These are phyloP conservation scores for Carpinus viminea DNA, from an alignment of 306 rosid genomes.

Conservation along the genomic window DNA sequence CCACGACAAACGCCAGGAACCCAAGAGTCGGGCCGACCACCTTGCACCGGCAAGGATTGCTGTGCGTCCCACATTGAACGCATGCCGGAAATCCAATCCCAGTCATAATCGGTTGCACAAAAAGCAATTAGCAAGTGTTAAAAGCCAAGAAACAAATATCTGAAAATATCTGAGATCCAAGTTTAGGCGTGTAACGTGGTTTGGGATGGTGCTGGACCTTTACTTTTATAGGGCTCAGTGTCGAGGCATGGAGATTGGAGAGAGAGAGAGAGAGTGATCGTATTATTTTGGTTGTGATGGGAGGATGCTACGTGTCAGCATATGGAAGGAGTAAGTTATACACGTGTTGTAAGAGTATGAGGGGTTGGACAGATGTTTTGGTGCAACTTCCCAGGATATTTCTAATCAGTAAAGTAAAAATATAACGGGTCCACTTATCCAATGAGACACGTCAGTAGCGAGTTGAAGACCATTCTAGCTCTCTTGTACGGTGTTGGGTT, in stretches of 20 bases:
- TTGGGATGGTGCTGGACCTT: background rate
- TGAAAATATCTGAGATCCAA: background rate
- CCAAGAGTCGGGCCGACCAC: conserved; percentile 81
- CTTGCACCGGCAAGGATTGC: conserved; percentile 88
- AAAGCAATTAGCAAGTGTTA: background rate
- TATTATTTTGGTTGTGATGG: background rate
- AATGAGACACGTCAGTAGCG: background rate
- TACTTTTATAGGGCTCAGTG: background rate
- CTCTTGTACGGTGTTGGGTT: no score
- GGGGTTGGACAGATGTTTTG: conserved; percentile 26
- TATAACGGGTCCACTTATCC: no score
- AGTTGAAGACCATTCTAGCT: no score
- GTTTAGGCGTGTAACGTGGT: background rate
- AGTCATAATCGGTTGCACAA: conserved; percentile 7
- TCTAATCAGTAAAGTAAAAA: background rate
- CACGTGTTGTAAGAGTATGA: background rate
- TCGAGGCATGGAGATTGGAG: background rate
- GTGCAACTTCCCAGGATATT: background rate
- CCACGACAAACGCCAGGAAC: conserved; percentile 52
- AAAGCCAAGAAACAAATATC: background rate
- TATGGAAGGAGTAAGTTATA: background rate
- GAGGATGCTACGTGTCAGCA: conserved; percentile 22
- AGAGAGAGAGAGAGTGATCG: background rate
- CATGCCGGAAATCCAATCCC: conserved; percentile 57
- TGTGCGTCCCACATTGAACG: conserved; percentile 61